Percentiles rank a stretch among this genome's conserved stretches.
Evolutionary conservation across 148 eudicot species (phyloP).

Genomic region (Rhododendron molle): DNA sequence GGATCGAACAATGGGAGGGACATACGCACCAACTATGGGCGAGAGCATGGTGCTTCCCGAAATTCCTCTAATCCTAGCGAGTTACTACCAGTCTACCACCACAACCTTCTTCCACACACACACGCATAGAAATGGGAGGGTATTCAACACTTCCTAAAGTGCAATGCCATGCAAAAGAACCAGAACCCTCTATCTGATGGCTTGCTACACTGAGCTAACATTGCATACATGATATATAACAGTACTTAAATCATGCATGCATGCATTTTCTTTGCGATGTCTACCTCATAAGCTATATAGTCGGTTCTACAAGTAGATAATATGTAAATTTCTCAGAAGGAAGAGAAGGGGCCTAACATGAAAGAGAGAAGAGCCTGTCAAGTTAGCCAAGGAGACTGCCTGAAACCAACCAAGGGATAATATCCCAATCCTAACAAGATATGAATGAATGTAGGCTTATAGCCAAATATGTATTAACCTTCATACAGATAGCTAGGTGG

Average conservation of each 20-base stretch:
- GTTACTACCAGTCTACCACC: background rate
- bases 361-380: constrained; percentile 7
- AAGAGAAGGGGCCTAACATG: background rate
- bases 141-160: background rate
- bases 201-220: background rate
- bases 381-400: constrained; percentile 14
- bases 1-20: background rate
- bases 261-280: background rate
- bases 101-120: background rate
- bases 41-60: background rate
- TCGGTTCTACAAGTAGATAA: background rate
- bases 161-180: background rate
- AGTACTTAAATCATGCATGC: background rate
- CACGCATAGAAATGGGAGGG: background rate
- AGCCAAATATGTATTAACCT: background rate
- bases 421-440: background rate
- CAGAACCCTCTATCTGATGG: background rate
- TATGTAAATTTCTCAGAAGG: background rate
- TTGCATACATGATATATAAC: background rate
- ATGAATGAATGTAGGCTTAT: background rate
- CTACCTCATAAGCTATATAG: background rate
- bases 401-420: constrained; percentile 11
- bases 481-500: background rate
- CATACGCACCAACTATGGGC: background rate
- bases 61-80: background rate